These are phyloP conservation scores for Chaetomium cochliodes DNA, from an alignment of 495 filamentous ascomycete genomes.

Conservation along the genomic window DNA sequence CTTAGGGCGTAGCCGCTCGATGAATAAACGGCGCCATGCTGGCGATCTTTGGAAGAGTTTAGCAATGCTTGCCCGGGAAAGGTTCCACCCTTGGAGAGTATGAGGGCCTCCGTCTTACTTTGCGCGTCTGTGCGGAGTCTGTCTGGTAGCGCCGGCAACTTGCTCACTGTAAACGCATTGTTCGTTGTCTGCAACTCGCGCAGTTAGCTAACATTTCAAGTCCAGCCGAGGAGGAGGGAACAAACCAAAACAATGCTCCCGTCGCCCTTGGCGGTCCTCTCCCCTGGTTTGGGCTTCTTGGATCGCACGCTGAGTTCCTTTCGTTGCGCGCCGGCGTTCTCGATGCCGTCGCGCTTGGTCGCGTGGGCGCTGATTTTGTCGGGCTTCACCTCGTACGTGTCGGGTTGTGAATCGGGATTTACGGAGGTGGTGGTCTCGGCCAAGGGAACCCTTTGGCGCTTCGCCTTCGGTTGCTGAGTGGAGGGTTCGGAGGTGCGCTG, in stretches of 20 bases:
- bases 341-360: conserved; percentile 47
- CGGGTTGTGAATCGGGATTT: conserved; percentile 45
- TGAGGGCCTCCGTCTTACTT: conserved; percentile 50
- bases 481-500: conserved; percentile 66
- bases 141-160: conserved; percentile 77
- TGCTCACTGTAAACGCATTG: conserved; percentile 80
- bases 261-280: conserved; percentile 57
- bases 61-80: conserved; percentile 22
- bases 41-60: conserved; percentile 43
- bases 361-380: conserved; percentile 43
- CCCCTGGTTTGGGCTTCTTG: conserved; percentile 56
- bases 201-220: conserved; percentile 25
- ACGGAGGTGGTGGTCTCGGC: conserved; percentile 55
- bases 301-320: conserved; percentile 62
- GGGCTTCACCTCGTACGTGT: conserved; percentile 51
- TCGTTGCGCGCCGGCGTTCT: conserved; percentile 39
- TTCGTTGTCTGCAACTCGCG: conserved; percentile 68
- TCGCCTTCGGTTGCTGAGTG: conserved; percentile 64
- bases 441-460: conserved; percentile 66
- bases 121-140: conserved; percentile 60
- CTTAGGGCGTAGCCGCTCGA: conserved; percentile 72
- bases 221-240: conserved; percentile 6
- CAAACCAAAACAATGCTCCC: conserved; percentile 64
- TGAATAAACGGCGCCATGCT: conserved; percentile 64
- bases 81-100: conserved; percentile 22